Evolutionary conservation across 2,329 filamentous ascomycete species (phyloP).

Genomic region (Trichoderma cornu-damae): DNA sequence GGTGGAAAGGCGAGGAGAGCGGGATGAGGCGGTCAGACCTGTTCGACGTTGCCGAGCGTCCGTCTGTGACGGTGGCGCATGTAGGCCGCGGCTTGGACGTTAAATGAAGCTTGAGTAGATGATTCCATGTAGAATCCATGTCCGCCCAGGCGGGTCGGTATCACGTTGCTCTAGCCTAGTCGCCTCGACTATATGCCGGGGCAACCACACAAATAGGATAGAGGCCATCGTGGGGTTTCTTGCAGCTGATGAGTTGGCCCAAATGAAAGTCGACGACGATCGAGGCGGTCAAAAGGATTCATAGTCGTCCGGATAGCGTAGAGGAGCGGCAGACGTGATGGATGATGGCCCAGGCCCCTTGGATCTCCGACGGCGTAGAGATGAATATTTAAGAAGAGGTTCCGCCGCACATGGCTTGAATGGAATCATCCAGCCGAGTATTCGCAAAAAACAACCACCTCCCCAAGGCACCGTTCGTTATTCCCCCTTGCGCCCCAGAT

Average conservation of each 20-base stretch:
- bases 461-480: not conserved
- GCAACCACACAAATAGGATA: conserved; percentile 16
- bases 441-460: not conserved
- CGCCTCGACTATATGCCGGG: conserved; percentile 15
- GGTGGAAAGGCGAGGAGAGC: not conserved
- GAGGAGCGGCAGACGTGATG: not conserved
- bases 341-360: no score
- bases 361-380: not conserved
- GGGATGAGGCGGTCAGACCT: conserved; percentile 17
- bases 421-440: not conserved
- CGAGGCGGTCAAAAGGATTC: conserved; percentile 17
- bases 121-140: conserved; percentile 5
- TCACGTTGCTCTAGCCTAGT: conserved; percentile 16
- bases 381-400: not conserved
- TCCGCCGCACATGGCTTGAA: not conserved
- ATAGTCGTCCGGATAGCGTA: not conserved
- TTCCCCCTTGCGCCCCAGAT: no score
- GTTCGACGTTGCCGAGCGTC: conserved; percentile 13
- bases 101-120: not conserved
- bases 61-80: conserved; percentile 14
- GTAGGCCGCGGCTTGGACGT: not conserved
- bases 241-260: conserved; percentile 17
- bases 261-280: not conserved
- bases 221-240: conserved; percentile 12
- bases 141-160: conserved; percentile 17